phyloP scores from a whole-genome alignment of 164 flowering plant species.

The Berberis thunbergii region DNA sequence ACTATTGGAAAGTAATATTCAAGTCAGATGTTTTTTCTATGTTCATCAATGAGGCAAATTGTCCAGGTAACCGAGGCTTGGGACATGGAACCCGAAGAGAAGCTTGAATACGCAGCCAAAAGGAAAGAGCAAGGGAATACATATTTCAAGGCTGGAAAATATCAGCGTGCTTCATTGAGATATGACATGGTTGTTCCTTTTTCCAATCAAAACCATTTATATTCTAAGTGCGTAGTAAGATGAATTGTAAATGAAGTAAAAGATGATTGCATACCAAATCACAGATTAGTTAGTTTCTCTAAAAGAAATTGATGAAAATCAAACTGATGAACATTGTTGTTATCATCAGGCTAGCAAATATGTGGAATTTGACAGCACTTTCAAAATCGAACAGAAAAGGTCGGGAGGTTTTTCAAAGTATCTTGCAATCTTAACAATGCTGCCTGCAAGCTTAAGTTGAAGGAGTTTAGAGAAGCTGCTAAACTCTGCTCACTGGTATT shows the following conservation, averaged over 20 bases:
- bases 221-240: not conserved
- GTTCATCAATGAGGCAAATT: not conserved
- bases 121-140: slow-evolving; percentile 29
- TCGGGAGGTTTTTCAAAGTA: slow-evolving; percentile 26
- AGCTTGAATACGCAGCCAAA: slow-evolving; percentile 26
- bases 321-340: too few relatives aligned
- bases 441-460: slow-evolving; percentile 46
- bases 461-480: slow-evolving; percentile 31
- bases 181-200: slow-evolving; percentile 24
- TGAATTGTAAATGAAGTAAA: not conserved
- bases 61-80: slow-evolving; percentile 29
- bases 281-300: not conserved
- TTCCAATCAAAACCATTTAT: not conserved
- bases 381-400: slow-evolving; percentile 39
- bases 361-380: slow-evolving; percentile 40
- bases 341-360: slow-evolving; percentile 45
- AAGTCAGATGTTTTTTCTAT: not conserved
- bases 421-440: slow-evolving; percentile 48
- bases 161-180: slow-evolving; percentile 19
- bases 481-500: slow-evolving; percentile 44
- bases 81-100: slow-evolving; percentile 32
- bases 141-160: slow-evolving; percentile 30
- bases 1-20: not conserved
- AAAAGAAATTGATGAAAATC: too few relatives aligned
- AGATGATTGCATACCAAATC: not conserved